Base-by-base conservation (phyloP, 306 rosid genomes). In the Vigna mungo region DNA sequence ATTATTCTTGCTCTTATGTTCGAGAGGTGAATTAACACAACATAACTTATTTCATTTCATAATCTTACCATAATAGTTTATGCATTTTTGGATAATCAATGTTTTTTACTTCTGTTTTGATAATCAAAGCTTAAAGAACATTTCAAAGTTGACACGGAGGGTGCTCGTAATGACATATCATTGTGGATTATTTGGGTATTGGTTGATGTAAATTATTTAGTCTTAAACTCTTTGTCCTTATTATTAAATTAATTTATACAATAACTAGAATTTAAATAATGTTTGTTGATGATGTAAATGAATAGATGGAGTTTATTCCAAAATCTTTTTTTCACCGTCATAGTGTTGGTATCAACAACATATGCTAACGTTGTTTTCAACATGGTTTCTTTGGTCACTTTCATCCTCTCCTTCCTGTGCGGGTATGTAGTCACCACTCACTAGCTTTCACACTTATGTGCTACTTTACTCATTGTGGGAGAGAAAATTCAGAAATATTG, bases 131-230 rank as follows among this genome's bases (percentile, higher is more conserved):
- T 21, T 32, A 55, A 55, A 10, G 32, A 55, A 4, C 34, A 55
- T n/a, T n/a, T n/a, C n/a, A n/a, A n/a, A n/a, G 34, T 55, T 55
- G 61, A 55, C 61, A 20, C 10, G 32, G 34, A 55, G 61, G 61
- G 32, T 55, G 16, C 34, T 55, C 5, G 25, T 21, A n/a, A n/a
- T n/a, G n/a, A n/a, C n/a, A n/a, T n/a, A n/a, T n/a, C n/a, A n/a
- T 4, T 2, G 61, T 7, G 61, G 34, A 13, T 13, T 55, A 21
- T 55, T 55, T 11, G 34, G 61, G 61, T 55, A 55, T 17, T 17
- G 25, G 27, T 18, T 53, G 2, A 53, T 20, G 30, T 9, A 53
- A 18, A 53, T 27, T n/a, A 9, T 52, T 7, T 23, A 2, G 23
- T 52, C 11, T 17, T n/a, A 10, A 6, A 10, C 10, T 8, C 11